Evolutionary conservation across 2,329 filamentous ascomycete genomes (phyloP).

Genomic region (Aspergillus eucalypticola): DNA sequence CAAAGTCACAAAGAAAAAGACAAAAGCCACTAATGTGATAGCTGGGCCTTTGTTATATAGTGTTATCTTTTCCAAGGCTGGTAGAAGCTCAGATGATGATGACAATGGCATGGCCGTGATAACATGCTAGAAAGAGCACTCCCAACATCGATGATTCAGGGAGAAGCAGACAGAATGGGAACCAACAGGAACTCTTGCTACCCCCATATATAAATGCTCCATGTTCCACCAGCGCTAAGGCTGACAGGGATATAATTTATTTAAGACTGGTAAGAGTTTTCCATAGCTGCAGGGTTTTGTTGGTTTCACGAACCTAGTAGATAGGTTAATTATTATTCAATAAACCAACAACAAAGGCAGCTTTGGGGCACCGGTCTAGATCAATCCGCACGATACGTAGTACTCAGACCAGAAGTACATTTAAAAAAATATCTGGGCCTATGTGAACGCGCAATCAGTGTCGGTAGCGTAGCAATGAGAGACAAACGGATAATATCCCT

Average conservation of each 20-base stretch:
- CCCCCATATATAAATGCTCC: neutral
- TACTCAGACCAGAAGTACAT: neutral
- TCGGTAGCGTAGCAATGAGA: neutral
- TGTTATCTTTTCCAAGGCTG: neutral
- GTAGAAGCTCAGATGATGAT: neutral
- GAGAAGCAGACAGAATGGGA: neutral
- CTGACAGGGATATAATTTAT: neutral
- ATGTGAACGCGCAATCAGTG: neutral
- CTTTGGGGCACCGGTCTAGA: neutral
- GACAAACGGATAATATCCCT: neutral
- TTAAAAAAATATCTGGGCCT: no score
- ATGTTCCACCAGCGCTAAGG: neutral
- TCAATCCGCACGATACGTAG: neutral
- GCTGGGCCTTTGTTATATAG: neutral
- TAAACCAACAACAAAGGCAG: neutral
- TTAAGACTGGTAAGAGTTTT: neutral
- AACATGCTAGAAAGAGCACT: neutral
- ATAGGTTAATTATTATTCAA: neutral
- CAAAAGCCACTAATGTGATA: neutral
- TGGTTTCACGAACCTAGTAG: neutral
- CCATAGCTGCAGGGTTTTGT: neutral
- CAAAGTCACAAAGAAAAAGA: constrained; percentile 15
- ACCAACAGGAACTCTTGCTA: no score
- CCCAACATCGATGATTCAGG: no score
- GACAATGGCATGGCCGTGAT: neutral